Conservation (phyloP, 1,284 basidiomycete species). For the Phellinidium pouzarii region DNA sequence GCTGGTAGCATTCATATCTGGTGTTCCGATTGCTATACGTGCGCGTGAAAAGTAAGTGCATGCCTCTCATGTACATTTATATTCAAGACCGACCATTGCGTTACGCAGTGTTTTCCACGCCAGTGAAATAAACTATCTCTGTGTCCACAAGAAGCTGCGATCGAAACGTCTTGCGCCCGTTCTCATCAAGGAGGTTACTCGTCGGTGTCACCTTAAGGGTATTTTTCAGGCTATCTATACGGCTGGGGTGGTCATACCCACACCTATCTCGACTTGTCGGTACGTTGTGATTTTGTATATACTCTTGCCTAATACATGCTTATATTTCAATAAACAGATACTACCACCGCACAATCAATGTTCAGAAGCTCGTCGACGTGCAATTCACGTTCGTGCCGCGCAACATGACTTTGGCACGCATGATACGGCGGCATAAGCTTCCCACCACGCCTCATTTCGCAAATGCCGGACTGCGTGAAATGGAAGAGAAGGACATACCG, state of each 20-base stretch:
- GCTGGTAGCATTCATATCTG: slow-evolving; percentile 98
- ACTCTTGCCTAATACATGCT: neutral
- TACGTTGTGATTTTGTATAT: slow-evolving; percentile 24
- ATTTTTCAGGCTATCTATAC: slow-evolving; percentile 99
- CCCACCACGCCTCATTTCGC: slow-evolving; percentile 43
- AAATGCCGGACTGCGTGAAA: slow-evolving; percentile 63
- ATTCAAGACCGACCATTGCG: slow-evolving; percentile 6
- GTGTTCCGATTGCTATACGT: slow-evolving; percentile 78
- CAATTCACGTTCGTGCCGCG: slow-evolving; percentile 86
- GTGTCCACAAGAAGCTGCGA: slow-evolving; percentile 95
- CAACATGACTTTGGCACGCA: slow-evolving; percentile 79
- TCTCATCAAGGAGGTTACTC: slow-evolving; percentile 96
- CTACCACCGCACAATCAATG: slow-evolving; percentile 89
- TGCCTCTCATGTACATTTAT: neutral
- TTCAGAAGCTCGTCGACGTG: slow-evolving; percentile 87
- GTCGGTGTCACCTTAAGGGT: slow-evolving; percentile 84
- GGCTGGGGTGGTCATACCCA: slow-evolving; percentile 84
- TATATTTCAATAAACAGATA: slow-evolving; percentile 46
- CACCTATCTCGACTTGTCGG: slow-evolving; percentile 81
- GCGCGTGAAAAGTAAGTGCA: slow-evolving; percentile 70
- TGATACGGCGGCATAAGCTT: slow-evolving; percentile 72
- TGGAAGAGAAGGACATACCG: slow-evolving; percentile 74
- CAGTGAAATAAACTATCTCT: slow-evolving; percentile 97
- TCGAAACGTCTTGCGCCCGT: slow-evolving; percentile 95
- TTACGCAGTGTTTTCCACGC: slow-evolving; percentile 55